Conservation (phyloP, 495 filamentous ascomycete species). For the Xylaria palmicola region DNA sequence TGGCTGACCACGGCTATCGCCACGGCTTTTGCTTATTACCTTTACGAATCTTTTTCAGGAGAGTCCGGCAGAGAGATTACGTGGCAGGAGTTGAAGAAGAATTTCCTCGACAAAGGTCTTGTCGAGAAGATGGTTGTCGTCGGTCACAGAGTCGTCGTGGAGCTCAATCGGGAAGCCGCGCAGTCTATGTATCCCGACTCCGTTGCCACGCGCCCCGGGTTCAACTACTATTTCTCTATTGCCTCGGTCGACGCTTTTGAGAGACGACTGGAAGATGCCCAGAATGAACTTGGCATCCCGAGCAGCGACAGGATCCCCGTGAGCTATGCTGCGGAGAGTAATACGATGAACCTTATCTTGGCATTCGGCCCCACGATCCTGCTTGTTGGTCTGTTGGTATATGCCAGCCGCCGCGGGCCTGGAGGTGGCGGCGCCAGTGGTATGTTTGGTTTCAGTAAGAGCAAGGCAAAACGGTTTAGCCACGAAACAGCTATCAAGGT, state of each 20-base stretch:
- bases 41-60: constrained; percentile 28
- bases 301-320: constrained; percentile 84
- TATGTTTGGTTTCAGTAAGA: constrained; percentile 93
- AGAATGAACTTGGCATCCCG: constrained; percentile 82
- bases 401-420: constrained; percentile 60
- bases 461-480: constrained; percentile 93
- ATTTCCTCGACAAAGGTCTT: constrained; percentile 91
- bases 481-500: constrained; percentile 94
- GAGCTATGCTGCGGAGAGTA: constrained; percentile 75
- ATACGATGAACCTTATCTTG: constrained; percentile 61
- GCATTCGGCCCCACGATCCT: constrained; percentile 84
- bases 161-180: constrained; percentile 80
- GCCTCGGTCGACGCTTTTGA: constrained; percentile 94
- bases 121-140: constrained; percentile 90
- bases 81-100: constrained; percentile 91
- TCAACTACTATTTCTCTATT: constrained; percentile 92
- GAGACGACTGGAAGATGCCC: constrained; percentile 78
- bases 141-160: constrained; percentile 70
- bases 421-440: constrained; percentile 68
- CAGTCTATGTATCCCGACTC: constrained; percentile 79
- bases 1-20: constrained; percentile 24
- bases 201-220: constrained; percentile 62
- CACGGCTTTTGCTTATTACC: constrained; percentile 26
- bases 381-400: constrained; percentile 78
- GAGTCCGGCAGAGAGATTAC: constrained; percentile 72